phyloP scores from a whole-genome alignment of 2,329 filamentous ascomycete genomes.

The Cercospora beticola region DNA sequence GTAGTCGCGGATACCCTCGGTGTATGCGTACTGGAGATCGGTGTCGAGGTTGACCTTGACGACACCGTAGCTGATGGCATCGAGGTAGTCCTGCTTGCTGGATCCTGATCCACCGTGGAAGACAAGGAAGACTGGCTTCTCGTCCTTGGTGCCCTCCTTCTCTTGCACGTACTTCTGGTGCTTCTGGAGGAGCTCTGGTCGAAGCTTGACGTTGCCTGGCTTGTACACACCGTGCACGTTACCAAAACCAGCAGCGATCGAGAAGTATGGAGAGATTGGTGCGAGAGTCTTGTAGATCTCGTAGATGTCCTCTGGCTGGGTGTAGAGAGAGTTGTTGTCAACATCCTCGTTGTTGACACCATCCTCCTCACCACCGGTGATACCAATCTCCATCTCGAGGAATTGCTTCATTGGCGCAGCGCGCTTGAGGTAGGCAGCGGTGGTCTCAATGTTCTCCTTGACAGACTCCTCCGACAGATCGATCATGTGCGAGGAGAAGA shows the following conservation, averaged over 20 bases:
- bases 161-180: conserved; percentile 91
- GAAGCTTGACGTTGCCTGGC: conserved; percentile 93
- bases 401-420: conserved; percentile 97
- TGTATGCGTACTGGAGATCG: conserved; percentile 94
- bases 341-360: conserved; percentile 98
- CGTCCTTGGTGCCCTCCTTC: conserved; percentile 66
- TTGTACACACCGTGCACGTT: conserved; percentile 99
- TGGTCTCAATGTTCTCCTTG: conserved; percentile 88
- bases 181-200: conserved; percentile 93
- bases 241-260: conserved; percentile 95
- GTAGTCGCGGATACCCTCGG: conserved; percentile 90
- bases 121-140: conserved; percentile 97
- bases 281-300: conserved; percentile 83
- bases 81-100: conserved; percentile 82
- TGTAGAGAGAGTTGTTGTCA: conserved; percentile 96
- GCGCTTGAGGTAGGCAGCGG: conserved; percentile 88
- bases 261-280: conserved; percentile 92
- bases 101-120: conserved; percentile 98
- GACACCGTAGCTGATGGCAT: conserved; percentile 89
- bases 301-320: conserved; percentile 94
- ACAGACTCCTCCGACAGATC: conserved; percentile 91
- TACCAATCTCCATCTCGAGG: conserved; percentile 97
- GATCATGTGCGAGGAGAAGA: conserved; percentile 98
- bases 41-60: conserved; percentile 99
- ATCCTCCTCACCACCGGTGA: conserved; percentile 96